Base-by-base conservation (phyloP, 2,329 filamentous ascomycete species). In the Xenosphaeropsis pyriputrescens region DNA sequence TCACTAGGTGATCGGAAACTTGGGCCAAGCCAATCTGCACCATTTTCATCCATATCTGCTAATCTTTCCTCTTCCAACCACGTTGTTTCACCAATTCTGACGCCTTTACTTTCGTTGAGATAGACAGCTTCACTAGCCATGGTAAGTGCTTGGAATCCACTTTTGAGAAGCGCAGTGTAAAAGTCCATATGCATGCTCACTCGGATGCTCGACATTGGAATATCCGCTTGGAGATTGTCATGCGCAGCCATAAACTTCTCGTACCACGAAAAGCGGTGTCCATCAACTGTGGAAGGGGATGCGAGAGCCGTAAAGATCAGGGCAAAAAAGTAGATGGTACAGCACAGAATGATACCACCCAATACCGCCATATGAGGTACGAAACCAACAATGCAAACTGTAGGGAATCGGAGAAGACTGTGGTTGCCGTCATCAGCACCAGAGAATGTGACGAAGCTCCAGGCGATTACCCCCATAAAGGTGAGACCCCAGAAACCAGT, bases 91-190 rank as follows among this genome's bases (percentile, higher is more conserved):
- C 77, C 76, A 2, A 93, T 64, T 43, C 74, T 78, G 37, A 96
- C 75, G 2, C 70, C 70, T 31, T 74, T 74, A 34, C 89, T 89
- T 57, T 96, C 89, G 43, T 95, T 94, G 9, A 98, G 65, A 52
- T 94, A 96, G 0, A 96, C 91, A 3, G 89, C 89, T 57, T 96
- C 88, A 49, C 85, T 94, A 1, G 91, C 91, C 57, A 93, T 89
- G 1, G 85, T 93, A 43, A 96, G 75, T 11, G 89, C 78, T 9
- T 78, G 79, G 52, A 95, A 95, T 0, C 91, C 91, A 29, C 85
- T 75, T 42, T 88, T 79, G 3, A 96, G 67, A 4, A 96, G 65
- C 0, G 85, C 83, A 0, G 86, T 93, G 55, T 96, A 98, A 53
- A 96, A 95, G 55, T 98, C 91, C 66, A 96, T 93, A 39, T 85